phyloP scores from a whole-genome alignment of 1,284 basidiomycete genomes.

The Xanthoconium separans region DNA sequence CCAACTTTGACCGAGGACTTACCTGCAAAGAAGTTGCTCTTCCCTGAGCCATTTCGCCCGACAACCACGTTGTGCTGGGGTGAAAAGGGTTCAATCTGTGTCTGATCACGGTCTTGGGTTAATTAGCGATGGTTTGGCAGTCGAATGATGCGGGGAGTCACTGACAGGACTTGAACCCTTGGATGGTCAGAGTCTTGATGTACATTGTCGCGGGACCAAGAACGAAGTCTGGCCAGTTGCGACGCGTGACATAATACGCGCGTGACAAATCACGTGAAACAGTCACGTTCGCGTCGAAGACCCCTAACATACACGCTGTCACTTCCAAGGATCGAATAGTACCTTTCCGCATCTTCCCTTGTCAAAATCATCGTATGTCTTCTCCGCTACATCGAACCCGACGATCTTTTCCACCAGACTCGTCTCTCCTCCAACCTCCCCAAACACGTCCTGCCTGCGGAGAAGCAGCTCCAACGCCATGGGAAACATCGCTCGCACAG shows the following conservation, averaged over 20 bases:
- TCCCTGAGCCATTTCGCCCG: conserved; percentile 92
- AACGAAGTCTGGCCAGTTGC: background rate
- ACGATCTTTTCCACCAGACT: conserved; percentile 68
- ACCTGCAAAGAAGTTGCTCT: conserved; percentile 97
- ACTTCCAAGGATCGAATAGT: conserved; percentile 54
- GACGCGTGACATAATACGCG: conserved; percentile 15
- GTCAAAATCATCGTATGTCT: conserved; percentile 65
- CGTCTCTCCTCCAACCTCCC: conserved; percentile 52
- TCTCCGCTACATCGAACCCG: conserved; percentile 50
- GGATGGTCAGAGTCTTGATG: conserved; percentile 91
- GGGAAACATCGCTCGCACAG: conserved; percentile 78
- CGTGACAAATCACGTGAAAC: conserved; percentile 17
- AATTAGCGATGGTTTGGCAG: conserved; percentile 6
- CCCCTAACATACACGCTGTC: too few relatives aligned
- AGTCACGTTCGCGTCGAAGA: background rate
- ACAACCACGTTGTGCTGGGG: conserved; percentile 92
- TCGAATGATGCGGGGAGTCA: conserved; percentile 1
- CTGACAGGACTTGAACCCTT: conserved; percentile 96
- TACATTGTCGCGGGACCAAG: conserved; percentile 48
- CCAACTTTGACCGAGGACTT: background rate
- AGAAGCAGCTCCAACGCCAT: conserved; percentile 71
- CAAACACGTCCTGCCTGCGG: conserved; percentile 69
- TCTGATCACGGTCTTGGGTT: conserved; percentile 72
- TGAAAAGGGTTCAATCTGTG: conserved; percentile 80
- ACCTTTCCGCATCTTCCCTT: conserved; percentile 71